Conservation (phyloP, 2,329 filamentous ascomycete genomes). For the Alternaria tenuissima region DNA sequence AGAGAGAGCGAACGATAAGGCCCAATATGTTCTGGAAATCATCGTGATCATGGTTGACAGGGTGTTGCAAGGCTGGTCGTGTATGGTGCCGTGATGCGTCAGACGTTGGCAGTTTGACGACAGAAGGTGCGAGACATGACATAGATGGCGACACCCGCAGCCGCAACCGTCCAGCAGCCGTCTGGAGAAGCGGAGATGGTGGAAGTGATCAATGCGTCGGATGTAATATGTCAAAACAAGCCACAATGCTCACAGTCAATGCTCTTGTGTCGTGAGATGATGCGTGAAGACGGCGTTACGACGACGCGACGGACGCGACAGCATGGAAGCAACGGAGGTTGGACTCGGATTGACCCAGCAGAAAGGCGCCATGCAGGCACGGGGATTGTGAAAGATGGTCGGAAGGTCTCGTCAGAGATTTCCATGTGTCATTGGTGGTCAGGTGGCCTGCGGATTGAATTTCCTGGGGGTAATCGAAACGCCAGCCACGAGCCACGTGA, state of each 20-base stretch:
- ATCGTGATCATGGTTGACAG: background rate
- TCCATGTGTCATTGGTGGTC: conserved; percentile 41
- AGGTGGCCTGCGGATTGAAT: conserved; percentile 21
- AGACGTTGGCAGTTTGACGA: conserved; percentile 20
- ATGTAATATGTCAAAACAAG: conserved; percentile 18
- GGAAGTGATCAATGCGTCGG: conserved; percentile 12
- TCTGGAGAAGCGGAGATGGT: conserved; percentile 25
- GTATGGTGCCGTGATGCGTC: background rate
- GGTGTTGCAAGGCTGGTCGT: background rate
- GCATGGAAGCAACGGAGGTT: conserved; percentile 19
- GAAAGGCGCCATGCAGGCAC: conserved; percentile 30
- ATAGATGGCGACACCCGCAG: conserved; percentile 27
- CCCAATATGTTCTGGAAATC: background rate
- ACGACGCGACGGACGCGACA: conserved; percentile 24
- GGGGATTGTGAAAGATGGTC: conserved; percentile 33
- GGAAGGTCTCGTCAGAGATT: conserved; percentile 34
- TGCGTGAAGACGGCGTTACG: conserved; percentile 11
- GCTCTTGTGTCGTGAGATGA: conserved; percentile 24
- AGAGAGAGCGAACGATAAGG: background rate
- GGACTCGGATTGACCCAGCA: conserved; percentile 20
- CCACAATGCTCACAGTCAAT: background rate
- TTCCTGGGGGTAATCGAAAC: conserved; percentile 28
- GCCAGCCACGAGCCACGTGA: conserved; percentile 24
- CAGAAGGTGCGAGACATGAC: conserved; percentile 32
- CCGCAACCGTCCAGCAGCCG: background rate